A percentile compares a stretch with the other conserved stretches of the same genome.
Evolutionary conservation across 2,329 filamentous ascomycete species (phyloP).

Genomic region (Talaromyces amestolkiae): DNA sequence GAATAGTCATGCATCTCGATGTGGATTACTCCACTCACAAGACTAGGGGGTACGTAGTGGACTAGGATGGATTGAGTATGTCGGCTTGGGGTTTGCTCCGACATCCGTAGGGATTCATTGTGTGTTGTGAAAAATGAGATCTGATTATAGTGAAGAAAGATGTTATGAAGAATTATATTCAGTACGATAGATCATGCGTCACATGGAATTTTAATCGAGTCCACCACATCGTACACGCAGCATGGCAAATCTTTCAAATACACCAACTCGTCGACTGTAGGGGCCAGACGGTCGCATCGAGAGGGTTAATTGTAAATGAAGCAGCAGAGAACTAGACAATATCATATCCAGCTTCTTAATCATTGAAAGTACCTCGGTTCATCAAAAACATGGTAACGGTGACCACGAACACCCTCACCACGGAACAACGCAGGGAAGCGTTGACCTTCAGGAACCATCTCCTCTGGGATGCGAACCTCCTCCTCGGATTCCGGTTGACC

Average conservation of each 20-base stretch:
- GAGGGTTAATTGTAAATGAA: background rate
- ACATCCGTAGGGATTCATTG: background rate
- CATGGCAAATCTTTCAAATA: background rate
- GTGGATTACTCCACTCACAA: background rate
- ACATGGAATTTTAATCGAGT: background rate
- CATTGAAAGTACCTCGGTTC: constrained; percentile 70
- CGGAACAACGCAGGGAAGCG: constrained; percentile 83
- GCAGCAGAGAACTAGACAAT: background rate
- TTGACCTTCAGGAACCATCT: constrained; percentile 70
- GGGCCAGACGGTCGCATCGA: background rate
- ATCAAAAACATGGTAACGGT: constrained; percentile 92
- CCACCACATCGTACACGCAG: background rate
- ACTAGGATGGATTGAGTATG: constrained; percentile 1
- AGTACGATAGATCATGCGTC: background rate
- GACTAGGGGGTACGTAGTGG: background rate
- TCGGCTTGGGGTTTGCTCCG: background rate
- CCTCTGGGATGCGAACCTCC: constrained; percentile 66
- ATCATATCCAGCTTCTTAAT: background rate
- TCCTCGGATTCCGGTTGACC: constrained; percentile 65
- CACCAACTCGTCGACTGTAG: background rate
- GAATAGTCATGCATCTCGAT: background rate
- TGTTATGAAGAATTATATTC: background rate
- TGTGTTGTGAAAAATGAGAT: background rate
- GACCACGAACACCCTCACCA: constrained; percentile 81
- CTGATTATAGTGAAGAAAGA: background rate